A percentile compares a stretch with the other conserved stretches of the same genome.
phyloP scores from a whole-genome alignment of 2,329 filamentous ascomycete genomes.

The Dothistroma pini region DNA sequence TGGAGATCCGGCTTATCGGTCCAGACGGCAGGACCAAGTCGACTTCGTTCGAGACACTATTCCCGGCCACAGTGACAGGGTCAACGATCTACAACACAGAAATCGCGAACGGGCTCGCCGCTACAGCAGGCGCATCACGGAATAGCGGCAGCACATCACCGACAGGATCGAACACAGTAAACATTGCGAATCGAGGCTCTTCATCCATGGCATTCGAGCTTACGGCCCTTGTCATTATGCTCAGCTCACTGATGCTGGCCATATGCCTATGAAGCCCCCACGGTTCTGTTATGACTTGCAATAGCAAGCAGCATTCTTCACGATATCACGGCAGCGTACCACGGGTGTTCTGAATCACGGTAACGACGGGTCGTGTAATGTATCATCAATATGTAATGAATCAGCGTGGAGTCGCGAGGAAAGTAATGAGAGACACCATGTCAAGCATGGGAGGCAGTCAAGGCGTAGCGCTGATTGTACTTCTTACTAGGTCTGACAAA shows the following conservation, averaged over 20 bases:
- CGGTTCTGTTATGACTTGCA: background rate
- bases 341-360: background rate
- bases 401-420: background rate
- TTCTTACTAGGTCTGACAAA: too few relatives aligned
- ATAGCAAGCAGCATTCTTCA: background rate
- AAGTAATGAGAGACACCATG: background rate
- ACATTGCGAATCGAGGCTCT: background rate
- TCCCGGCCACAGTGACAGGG: constrained; percentile 38
- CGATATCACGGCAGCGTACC: background rate
- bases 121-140: constrained; percentile 9
- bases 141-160: constrained; percentile 4
- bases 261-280: constrained; percentile 10
- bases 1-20: constrained; percentile 36
- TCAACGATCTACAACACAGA: constrained; percentile 22
- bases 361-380: background rate
- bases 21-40: constrained; percentile 32
- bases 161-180: background rate
- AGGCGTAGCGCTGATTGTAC: too few relatives aligned
- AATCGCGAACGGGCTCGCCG: background rate
- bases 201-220: constrained; percentile 1
- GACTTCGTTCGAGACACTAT: constrained; percentile 35
- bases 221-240: constrained; percentile 2
- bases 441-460: background rate
- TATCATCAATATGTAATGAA: background rate
- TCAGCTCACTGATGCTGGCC: constrained; percentile 11